Percentiles rank a stretch among this genome's conserved stretches.
These are phyloP conservation scores for Lepidium campestre DNA, from an alignment of 441 rosid genomes.

Conservation along the genomic window DNA sequence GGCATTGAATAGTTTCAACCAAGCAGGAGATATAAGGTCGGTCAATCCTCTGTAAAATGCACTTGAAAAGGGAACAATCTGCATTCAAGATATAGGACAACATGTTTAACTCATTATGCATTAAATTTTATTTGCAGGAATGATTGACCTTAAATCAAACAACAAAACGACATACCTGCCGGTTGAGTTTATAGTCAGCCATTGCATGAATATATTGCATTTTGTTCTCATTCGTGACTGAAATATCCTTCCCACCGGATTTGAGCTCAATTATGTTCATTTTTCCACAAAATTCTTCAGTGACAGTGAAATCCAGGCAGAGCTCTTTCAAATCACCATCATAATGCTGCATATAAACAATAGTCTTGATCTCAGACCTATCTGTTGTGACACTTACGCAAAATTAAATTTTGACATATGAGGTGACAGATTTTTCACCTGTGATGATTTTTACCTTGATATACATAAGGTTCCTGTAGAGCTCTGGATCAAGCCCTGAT, in stretches of 20 bases:
- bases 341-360: constrained; percentile 57
- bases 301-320: constrained; percentile 84
- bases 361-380: background rate
- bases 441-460: constrained; percentile 63
- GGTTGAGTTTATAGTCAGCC: constrained; percentile 94
- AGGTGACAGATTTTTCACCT: constrained; percentile 11
- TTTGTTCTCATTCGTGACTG: constrained; percentile 87
- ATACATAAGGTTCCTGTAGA: constrained; percentile 90
- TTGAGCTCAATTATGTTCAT: constrained; percentile 71
- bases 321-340: constrained; percentile 90
- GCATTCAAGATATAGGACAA: constrained; percentile 33
- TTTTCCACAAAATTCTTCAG: constrained; percentile 88
- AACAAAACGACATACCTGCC: constrained; percentile 56
- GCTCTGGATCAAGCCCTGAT: constrained; percentile 95
- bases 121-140: background rate
- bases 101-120: constrained; percentile 9
- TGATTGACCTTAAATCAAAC: constrained; percentile 4
- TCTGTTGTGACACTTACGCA: background rate
- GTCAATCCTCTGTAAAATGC: constrained; percentile 92
- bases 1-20: constrained; percentile 93
- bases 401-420: constrained; percentile 3
- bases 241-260: constrained; percentile 82
- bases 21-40: constrained; percentile 84
- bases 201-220: constrained; percentile 99
- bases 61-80: constrained; percentile 93